A percentile compares a stretch with the other conserved stretches of the same genome.
These are phyloP conservation scores for Fusarium nematophilum DNA, from an alignment of 2,329 filamentous ascomycete species.

Conservation along the genomic window DNA sequence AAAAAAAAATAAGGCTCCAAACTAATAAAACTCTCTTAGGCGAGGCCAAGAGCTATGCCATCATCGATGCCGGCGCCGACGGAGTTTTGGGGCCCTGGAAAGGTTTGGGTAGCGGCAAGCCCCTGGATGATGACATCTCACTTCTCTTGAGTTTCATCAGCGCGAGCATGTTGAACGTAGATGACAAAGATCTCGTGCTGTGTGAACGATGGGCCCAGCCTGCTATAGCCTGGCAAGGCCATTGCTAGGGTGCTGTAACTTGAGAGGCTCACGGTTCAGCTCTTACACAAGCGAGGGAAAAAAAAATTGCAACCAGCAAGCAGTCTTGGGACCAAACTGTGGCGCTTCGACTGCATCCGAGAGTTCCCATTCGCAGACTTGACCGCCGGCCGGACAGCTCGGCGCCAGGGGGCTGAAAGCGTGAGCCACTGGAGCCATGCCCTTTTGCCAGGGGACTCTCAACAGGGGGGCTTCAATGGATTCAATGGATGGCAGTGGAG, in stretches of 20 bases:
- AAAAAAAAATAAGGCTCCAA: background rate
- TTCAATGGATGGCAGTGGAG: constrained; percentile 18
- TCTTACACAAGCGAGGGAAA: constrained; percentile 7
- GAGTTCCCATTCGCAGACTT: constrained; percentile 43
- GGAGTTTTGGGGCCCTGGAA: constrained; percentile 20
- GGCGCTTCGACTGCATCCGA: constrained; percentile 33
- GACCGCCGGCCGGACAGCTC: constrained; percentile 40
- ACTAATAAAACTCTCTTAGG: constrained; percentile 7
- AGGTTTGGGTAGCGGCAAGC: constrained; percentile 26
- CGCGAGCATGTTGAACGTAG: constrained; percentile 19
- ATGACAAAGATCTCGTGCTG: constrained; percentile 22
- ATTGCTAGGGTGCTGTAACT: constrained; percentile 4
- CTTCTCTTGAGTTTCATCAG: constrained; percentile 24
- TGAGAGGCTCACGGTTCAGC: no score
- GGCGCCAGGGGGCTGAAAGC: constrained; percentile 27
- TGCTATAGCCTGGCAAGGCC: constrained; percentile 5
- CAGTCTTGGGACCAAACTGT: constrained; percentile 18
- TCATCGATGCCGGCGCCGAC: constrained; percentile 29
- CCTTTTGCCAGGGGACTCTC: constrained; percentile 12
- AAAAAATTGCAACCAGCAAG: constrained; percentile 22
- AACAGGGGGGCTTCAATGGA: background rate
- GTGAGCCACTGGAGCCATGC: constrained; percentile 15
- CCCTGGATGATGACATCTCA: constrained; percentile 38
- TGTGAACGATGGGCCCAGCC: no score
- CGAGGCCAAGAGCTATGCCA: constrained; percentile 20